Percentiles rank a stretch among this genome's conserved stretches.
phyloP scores from a whole-genome alignment of 139 green algal genomes.

The Chlorella sp. region DNA sequence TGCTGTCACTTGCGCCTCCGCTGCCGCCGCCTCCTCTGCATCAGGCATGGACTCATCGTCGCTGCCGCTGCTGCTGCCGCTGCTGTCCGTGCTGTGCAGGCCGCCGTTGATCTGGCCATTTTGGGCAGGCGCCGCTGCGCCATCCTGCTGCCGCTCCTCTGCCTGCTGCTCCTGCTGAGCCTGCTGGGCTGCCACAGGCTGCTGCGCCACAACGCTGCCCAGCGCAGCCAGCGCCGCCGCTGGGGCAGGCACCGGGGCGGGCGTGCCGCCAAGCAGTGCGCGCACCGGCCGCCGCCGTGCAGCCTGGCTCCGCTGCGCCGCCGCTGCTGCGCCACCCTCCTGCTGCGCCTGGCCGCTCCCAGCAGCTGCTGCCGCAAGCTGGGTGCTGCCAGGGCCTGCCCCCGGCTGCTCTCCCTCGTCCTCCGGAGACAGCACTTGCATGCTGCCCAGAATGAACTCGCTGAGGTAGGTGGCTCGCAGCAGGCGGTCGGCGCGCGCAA shows the following conservation, averaged over 20 bases:
- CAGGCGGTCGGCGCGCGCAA: slow-evolving; percentile 83
- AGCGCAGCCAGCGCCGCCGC: neutral
- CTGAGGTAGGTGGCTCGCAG: slow-evolving; percentile 82
- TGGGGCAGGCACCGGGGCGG: neutral
- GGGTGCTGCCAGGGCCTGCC: neutral
- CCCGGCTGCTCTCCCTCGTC: neutral
- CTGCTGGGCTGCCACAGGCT: neutral
- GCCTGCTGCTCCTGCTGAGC: neutral
- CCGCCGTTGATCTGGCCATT: neutral
- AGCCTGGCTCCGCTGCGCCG: neutral
- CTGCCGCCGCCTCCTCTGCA: neutral
- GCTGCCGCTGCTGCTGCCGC: neutral
- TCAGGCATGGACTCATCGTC: neutral
- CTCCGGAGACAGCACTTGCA: slow-evolving; percentile 64
- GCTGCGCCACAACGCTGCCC: neutral
- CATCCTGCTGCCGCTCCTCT: neutral
- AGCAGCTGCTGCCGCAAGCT: neutral
- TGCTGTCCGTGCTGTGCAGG: neutral
- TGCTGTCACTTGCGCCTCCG: neutral
- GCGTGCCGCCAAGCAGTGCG: neutral
- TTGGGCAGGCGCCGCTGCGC: neutral
- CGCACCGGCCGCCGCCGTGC: neutral
- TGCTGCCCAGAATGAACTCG: slow-evolving; percentile 84
- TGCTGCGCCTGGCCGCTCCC: neutral
- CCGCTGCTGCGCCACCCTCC: neutral